A percentile compares a stretch with the other conserved stretches of the same genome.
phyloP scores from a whole-genome alignment of 1,284 basidiomycete genomes.

The Rhodotorula sp. region DNA sequence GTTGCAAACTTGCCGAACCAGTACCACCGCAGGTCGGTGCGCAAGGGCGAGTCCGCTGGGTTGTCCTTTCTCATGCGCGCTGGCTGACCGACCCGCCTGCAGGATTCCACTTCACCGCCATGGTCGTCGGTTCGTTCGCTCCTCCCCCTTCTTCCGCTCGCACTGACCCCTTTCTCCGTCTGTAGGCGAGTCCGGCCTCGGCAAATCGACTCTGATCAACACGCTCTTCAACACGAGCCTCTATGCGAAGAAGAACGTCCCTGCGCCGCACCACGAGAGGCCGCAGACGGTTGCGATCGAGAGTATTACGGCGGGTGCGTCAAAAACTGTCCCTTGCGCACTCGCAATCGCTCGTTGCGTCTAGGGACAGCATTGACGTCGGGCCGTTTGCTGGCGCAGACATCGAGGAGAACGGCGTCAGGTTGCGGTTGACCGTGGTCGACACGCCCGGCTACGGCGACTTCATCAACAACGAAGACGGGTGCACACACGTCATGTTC shows the following conservation, averaged over 20 bases:
- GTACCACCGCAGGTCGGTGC: slow-evolving; percentile 91
- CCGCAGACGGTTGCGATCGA: slow-evolving; percentile 92
- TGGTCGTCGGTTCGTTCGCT: slow-evolving; percentile 83
- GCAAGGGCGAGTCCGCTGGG: slow-evolving; percentile 49
- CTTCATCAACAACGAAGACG: slow-evolving; percentile 96
- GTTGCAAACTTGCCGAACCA: slow-evolving; percentile 94
- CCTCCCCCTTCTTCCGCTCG: not conserved
- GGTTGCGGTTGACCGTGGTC: slow-evolving; percentile 92
- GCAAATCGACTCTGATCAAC: slow-evolving; percentile 96
- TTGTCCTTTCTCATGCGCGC: not conserved
- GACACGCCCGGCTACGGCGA: slow-evolving; percentile 96
- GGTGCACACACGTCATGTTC: slow-evolving; percentile 55
- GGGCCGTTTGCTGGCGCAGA: slow-evolving; percentile 56
- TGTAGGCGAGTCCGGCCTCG: slow-evolving; percentile 90
- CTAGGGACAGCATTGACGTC: not conserved
- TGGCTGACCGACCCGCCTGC: not conserved
- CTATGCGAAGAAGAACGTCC: slow-evolving; percentile 76
- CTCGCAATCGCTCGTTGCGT: not conserved
- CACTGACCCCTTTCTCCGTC: slow-evolving; percentile 22
- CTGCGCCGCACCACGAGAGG: slow-evolving; percentile 77
- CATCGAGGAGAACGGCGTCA: slow-evolving; percentile 94
- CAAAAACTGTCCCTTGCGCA: not conserved
- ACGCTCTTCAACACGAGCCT: slow-evolving; percentile 94
- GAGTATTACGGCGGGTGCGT: slow-evolving; percentile 88
- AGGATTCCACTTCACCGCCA: slow-evolving; percentile 88